Conservation (phyloP, 345 rosid genomes). For the Populus euphratica region DNA sequence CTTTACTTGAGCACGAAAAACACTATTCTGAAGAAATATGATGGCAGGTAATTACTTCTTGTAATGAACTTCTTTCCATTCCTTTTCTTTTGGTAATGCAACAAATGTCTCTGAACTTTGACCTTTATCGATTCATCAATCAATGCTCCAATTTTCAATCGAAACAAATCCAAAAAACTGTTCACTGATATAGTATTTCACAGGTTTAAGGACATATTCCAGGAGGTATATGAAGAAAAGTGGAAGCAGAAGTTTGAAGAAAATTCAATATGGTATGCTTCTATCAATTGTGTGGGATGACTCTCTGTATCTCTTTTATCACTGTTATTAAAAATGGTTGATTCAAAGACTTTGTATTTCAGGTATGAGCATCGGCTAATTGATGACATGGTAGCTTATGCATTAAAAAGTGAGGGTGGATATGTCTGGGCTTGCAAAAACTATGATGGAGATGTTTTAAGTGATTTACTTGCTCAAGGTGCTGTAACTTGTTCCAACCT, state of each 20-base stretch:
- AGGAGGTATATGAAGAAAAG: slow-evolving; percentile 82
- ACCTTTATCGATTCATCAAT: not conserved
- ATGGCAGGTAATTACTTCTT: slow-evolving; percentile 72
- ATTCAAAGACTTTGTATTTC: slow-evolving; percentile 1
- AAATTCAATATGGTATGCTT: slow-evolving; percentile 74
- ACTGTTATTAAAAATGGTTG: slow-evolving; percentile 5
- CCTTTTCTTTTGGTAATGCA: not conserved
- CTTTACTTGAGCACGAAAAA: slow-evolving; percentile 94
- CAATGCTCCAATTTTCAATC: not conserved
- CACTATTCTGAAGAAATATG: slow-evolving; percentile 94
- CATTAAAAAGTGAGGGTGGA: slow-evolving; percentile 91
- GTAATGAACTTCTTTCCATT: not conserved
- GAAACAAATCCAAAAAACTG: not conserved
- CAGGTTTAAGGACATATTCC: slow-evolving; percentile 97
- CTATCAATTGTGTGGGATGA: not conserved
- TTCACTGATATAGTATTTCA: slow-evolving; percentile 16
- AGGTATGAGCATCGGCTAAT: slow-evolving; percentile 99
- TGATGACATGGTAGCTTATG: slow-evolving; percentile 99
- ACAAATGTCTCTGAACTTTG: not conserved
- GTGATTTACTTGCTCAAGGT: slow-evolving; percentile 99
- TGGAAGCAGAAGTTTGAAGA: slow-evolving; percentile 94
- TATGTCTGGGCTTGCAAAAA: slow-evolving; percentile 99
- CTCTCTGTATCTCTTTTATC: not conserved
- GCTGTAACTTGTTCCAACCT: not conserved
- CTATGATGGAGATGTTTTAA: slow-evolving; percentile 97